Base-by-base conservation (phyloP, 768 basidiomycete genomes). In the Naganishia vaughanmartiniae region DNA sequence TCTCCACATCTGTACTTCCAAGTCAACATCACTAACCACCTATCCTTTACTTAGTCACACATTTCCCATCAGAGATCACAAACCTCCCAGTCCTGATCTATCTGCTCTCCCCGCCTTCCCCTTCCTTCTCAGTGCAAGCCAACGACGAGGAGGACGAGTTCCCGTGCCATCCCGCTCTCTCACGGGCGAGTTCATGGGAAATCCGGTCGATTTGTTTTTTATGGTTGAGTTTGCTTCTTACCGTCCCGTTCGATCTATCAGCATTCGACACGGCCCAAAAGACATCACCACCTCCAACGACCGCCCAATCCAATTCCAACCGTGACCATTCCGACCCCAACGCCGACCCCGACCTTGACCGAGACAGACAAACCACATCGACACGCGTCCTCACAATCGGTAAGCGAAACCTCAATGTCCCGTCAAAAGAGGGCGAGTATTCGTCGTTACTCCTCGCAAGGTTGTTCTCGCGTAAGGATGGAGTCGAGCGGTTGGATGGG, bases 181-280 rank as follows among this genome's bases (percentile, higher is more conserved):
- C 75, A 0, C 42, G 67, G 4, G 70, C 74, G 4, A 76, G 79
- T 11, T 86, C 88, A 46, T 98, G 96, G 96, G 83, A 89, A 28
- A 79, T 92, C 65, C 89, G 92, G 71, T 93, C 94, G 77, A 85
- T 90, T 34, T 83, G 91, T 30, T 84, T 99, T 11, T 84, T 96
- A 14, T 98, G 95, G 95, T 85, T 98, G n/a, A 90, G 91, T 26
- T 86, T 99, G 28, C 89, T 96, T 57, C 90, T 90, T 83, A 92
- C 91, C 83, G 89, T 97, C 21, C 96, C 96, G 0, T 99, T 99
- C 80, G 89, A 91, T 77, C 83, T 99, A 46, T 85, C 87, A 34
- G 90, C 92, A 75, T 92, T 96, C 66, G 92, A 72, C 39, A 45
- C 46, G 39, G 54, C 24, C 6, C 30, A 56, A 21, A 42, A 36